Evolutionary conservation across 257 asterid species (phyloP), one percentile per base, ranked within the genome.

Genomic region (Leptodermis oblonga): DNA sequence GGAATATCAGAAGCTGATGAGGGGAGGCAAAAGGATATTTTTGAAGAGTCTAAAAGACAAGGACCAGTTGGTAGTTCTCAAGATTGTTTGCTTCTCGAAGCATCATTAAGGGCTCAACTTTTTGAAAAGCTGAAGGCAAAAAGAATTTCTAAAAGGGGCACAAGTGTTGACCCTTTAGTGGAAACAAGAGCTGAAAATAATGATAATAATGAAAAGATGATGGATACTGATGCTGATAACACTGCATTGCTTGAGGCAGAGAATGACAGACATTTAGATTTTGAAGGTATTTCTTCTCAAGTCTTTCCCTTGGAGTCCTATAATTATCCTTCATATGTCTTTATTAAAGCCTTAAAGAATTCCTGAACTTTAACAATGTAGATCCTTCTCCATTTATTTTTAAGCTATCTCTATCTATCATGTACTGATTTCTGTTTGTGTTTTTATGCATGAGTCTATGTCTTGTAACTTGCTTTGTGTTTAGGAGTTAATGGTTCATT

Each of bases 91-190:
- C 81, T 78, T 70, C 88, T 83, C 7, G 88, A 83, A 76, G 88
- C 85, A 52, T 70, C 85, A 58, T 74, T 83, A 72, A 77, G 85
- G 74, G 78, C 87, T 73, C 85, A 83, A 74, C 87, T 83, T 10
- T 68, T 80, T 70, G 81, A 81, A 75, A 83, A 77, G 67, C 69
- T 83, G 25, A 71, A 67, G 69, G 73, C 15, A 62, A 80, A 73
- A 75, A 62, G 77, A 60, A 62, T 83, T 71, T 54, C 81, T 39
- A 78, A 76, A 70, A 52, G 56, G 58, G 73, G 37, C 41, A 33
- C 71, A 42, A 73, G 68, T 70, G 41, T 13, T 49, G 77, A 64
- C 51, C 56, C 67, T 45, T 39, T 56, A 58, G 77, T 70, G 74
- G 81, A 71, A 71, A 68, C 60, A 14, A 56, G 71, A 49, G 22